A percentile compares a stretch with the other conserved stretches of the same genome.
Conservation (phyloP, 306 rosid genomes). For the Prosopis cineraria region DNA sequence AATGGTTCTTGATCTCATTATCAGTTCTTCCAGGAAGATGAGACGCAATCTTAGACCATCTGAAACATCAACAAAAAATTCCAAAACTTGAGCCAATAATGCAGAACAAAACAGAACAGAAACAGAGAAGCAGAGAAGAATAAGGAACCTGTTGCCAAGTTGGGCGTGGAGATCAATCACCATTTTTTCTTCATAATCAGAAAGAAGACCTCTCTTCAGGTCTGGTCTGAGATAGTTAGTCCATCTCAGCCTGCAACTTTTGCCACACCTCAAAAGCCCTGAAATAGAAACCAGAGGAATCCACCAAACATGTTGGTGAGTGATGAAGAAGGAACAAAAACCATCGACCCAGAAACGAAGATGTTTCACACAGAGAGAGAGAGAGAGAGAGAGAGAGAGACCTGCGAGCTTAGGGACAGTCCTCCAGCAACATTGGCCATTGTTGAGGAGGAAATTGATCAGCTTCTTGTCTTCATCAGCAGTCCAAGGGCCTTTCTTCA, state of each 20-base stretch:
- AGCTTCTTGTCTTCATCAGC: conserved; percentile 93
- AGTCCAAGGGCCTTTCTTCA: conserved; percentile 96
- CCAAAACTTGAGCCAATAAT: neutral
- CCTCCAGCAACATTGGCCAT: conserved; percentile 98
- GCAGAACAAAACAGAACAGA: neutral
- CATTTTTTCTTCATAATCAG: conserved; percentile 79
- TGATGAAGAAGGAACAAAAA: neutral
- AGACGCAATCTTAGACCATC: conserved; percentile 93
- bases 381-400: conserved; percentile 24
- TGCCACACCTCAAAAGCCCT: conserved; percentile 92
- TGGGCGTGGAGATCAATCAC: conserved; percentile 96
- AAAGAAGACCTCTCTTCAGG: conserved; percentile 88
- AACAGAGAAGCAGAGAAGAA: neutral
- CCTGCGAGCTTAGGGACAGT: conserved; percentile 98
- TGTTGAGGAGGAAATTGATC: conserved; percentile 77
- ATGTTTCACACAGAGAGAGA: too few species aligned
- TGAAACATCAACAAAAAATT: conserved; percentile 16
- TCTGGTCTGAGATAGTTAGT: conserved; percentile 91
- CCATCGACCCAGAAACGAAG: neutral
- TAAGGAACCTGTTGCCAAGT: conserved; percentile 80
- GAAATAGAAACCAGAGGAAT: conserved; percentile 29
- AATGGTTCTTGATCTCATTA: conserved; percentile 83
- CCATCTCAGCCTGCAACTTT: conserved; percentile 97
- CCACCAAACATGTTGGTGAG: too few species aligned
- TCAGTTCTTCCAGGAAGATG: conserved; percentile 91